These are phyloP conservation scores for Chloromonas sp. DNA, from an alignment of 163 green algal species.

Conservation along the genomic window DNA sequence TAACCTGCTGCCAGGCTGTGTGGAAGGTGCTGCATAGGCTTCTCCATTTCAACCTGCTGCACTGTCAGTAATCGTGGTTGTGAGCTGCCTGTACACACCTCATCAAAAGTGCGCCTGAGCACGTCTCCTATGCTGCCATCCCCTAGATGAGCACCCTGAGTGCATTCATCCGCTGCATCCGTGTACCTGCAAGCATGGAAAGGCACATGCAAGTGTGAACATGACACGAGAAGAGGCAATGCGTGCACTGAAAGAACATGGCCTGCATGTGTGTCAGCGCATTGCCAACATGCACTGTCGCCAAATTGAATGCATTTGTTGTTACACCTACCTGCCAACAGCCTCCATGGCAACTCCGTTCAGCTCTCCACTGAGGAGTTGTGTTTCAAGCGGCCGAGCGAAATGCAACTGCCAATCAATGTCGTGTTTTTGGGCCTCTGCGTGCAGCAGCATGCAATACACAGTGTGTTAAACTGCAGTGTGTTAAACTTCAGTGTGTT, in stretches of 20 bases:
- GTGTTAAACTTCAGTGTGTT: no score
- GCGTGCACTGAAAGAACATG: neutral
- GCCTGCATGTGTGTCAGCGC: neutral
- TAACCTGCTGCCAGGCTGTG: no score
- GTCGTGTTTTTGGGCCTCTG: conserved; percentile 5
- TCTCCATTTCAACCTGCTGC: no score
- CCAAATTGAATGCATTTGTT: neutral
- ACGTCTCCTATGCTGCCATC: neutral
- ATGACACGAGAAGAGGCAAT: neutral
- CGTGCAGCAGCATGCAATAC: neutral
- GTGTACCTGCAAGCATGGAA: conserved; percentile 1
- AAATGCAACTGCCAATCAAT: conserved; percentile 20
- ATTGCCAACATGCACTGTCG: neutral
- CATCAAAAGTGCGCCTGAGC: conserved; percentile 9
- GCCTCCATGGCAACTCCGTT: conserved; percentile 8
- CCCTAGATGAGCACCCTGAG: neutral
- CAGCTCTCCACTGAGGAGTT: neutral
- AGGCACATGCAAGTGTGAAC: neutral
- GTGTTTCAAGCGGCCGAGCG: neutral
- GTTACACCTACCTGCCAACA: conserved; percentile 3
- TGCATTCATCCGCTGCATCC: conserved; percentile 4
- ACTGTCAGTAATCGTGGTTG: no score
- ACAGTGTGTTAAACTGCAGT: no score
- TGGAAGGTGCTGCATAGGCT: no score
- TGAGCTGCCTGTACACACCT: neutral